Conservation (phyloP, 352 stramenopile genomes). For the Phytophthora boehmeriae region DNA sequence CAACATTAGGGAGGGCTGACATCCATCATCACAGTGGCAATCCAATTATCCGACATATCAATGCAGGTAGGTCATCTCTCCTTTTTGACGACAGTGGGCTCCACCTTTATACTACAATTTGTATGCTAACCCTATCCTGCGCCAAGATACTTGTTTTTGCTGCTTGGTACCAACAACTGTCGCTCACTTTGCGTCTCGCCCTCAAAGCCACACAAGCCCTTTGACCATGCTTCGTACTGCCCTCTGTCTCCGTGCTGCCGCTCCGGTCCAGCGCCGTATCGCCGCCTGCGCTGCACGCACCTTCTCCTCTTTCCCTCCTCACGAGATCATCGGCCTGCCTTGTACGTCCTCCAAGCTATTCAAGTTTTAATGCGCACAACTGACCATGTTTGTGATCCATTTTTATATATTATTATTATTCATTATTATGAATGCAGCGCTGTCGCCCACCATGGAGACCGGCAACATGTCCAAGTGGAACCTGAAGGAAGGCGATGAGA, state of each 20-base stretch:
- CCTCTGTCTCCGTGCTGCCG: constrained; percentile 45
- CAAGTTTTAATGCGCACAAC: neutral
- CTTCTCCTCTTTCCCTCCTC: constrained; percentile 77
- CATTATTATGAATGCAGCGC: constrained; percentile 68
- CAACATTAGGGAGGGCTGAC: neutral
- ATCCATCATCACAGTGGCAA: no score
- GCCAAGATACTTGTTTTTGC: neutral
- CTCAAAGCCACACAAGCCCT: constrained; percentile 9
- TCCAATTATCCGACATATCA: no score
- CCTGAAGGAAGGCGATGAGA: constrained; percentile 92
- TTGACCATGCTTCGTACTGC: constrained; percentile 63
- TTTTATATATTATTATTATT: constrained; percentile 7
- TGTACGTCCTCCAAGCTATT: constrained; percentile 34
- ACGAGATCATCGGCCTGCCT: constrained; percentile 82
- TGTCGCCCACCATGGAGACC: constrained; percentile 98
- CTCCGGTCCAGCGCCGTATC: constrained; percentile 46
- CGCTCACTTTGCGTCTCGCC: constrained; percentile 27
- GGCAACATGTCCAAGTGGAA: constrained; percentile 97
- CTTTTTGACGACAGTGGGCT: no score
- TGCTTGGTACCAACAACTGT: constrained; percentile 19
- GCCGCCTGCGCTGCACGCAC: constrained; percentile 41
- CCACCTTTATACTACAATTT: no score
- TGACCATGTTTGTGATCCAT: constrained; percentile 12
- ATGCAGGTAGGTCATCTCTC: no score
- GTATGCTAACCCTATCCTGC: no score